Base-by-base conservation (phyloP, 1,284 basidiomycete genomes). In the Irpex sp. region DNA sequence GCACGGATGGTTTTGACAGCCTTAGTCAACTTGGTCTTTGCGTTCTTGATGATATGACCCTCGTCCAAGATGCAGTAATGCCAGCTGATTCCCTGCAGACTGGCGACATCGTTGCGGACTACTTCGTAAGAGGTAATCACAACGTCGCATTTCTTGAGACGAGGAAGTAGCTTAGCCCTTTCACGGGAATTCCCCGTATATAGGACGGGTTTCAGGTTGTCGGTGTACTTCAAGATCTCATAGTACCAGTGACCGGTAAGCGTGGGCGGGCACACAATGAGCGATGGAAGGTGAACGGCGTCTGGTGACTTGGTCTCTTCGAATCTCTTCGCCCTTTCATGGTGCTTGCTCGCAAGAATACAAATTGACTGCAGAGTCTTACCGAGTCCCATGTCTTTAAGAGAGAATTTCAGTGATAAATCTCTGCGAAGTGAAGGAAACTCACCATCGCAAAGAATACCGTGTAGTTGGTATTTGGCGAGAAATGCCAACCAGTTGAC, bases 401-500 rank as follows among this genome's bases (percentile, higher is more conserved):
- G 8, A 35, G 55, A 55, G 2, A 6, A 35, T 56, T 35, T 33
- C 11, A 15, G 46, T 53, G 49, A 17, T 11, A n/a, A 2, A 13
- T 43, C 5, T 36, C 5, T 31, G 49, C 55, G 9, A 57, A 13
- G 39, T 7, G 46, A 47, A 17, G 36, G 15, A 31, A 55, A 70
- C 89, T 71, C 70, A 94, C 95, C 97, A 74, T 99, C 97, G 74
- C 97, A 99, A 35, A 99, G 87, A 69, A 99, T 95, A 19, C 97
- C 97, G 75, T 99, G 97, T 4, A 99, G 78, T 74, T 99, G 97
- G 72, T 97, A 98, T 75, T 97, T 94, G 35, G 95, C 93, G 50
- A 99, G 82, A 81, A 99, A 99, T 0, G 97, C 97, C 55, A 99
- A 83, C 97, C 97, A 99, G 75, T 95, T 98, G 69, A 99, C 94